Evolutionary conservation across 176 grass and related monocot genomes (phyloP), one percentile per base, ranked within the genome.

Genomic region (Alloteropsis semialata): DNA sequence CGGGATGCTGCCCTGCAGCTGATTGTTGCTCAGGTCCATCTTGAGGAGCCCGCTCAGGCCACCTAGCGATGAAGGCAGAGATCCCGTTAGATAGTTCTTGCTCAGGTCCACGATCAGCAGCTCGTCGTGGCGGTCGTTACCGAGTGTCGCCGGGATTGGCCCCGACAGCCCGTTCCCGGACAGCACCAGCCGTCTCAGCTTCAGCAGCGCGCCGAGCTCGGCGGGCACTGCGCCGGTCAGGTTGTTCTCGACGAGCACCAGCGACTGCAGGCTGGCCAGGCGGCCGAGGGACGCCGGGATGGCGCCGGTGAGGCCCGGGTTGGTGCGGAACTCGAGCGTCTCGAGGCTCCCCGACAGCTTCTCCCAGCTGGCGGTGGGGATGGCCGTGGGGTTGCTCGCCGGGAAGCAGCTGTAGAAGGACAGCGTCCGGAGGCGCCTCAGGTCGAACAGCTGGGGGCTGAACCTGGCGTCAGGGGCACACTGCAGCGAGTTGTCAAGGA

Each of bases 11-110:
- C 89, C 89, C 0, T 87, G 60, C 10, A 99, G 78, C 1, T 10
- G 50, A 63, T 99, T 99, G 87, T 79, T 91, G 84, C 91, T 99
- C 28, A 99, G 51, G 62, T 99, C 97, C 74, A 99, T 82, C 82
- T 94, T 94, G 10, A 96, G 84, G 21, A 99, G 91, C 56, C 91
- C 89, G 18, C 16, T 89, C 13, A 94, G 78, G 10, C 66, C 62
- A 84, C 89, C 89, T 90, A 90, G 85, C 30, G 85, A 92, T 5
- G 54, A 51, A 91, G 91, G 91, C 19, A 96, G 91, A 85, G 83
- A 79, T 58, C 91, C 96, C 24, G 80, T 86, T 72, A 89, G 87
- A 62, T 2, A 54, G 74, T 92, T 93, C 63, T 67, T 64, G 73
- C 87, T 87, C 54, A 87, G 45, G 86, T 91, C 92, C 84, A 97